Conservation (phyloP, 345 rosid genomes). For the Barbarea vulgaris region DNA sequence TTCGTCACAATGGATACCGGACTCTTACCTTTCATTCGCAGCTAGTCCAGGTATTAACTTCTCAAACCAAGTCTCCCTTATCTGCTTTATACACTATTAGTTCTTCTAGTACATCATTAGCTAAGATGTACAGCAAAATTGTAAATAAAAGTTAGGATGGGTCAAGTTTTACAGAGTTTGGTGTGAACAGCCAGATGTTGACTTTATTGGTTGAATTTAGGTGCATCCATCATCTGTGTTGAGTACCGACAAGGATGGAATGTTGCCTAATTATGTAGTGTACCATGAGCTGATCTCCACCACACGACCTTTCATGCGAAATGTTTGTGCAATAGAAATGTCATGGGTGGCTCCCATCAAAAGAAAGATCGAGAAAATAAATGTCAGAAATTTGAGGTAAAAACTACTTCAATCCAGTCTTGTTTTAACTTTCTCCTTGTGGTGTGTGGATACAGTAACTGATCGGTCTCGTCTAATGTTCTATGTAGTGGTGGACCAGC, state of each 20-base stretch:
- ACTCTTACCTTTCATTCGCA: slow-evolving; percentile 76
- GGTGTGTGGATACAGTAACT: neutral
- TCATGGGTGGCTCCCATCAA: slow-evolving; percentile 70
- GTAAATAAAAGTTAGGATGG: neutral
- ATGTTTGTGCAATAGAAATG: slow-evolving; percentile 70
- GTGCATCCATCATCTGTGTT: slow-evolving; percentile 89
- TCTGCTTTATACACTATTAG: neutral
- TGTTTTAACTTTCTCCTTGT: neutral
- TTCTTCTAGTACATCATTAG: neutral
- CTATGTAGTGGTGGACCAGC: slow-evolving; percentile 66
- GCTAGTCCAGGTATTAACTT: slow-evolving; percentile 71
- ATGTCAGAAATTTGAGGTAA: slow-evolving; percentile 76
- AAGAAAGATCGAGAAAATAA: slow-evolving; percentile 68
- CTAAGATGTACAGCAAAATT: neutral
- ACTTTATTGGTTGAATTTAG: slow-evolving; percentile 35
- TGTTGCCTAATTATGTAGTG: slow-evolving; percentile 71
- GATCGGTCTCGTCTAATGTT: neutral
- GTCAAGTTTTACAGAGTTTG: neutral
- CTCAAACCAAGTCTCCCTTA: slow-evolving; percentile 1
- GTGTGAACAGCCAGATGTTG: neutral
- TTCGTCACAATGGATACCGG: slow-evolving; percentile 85
- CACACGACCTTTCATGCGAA: slow-evolving; percentile 81
- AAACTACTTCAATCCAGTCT: neutral
- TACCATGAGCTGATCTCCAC: slow-evolving; percentile 87
- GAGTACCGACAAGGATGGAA: slow-evolving; percentile 67